These are phyloP conservation scores for Phoenix roebelenii DNA, from an alignment of 176 grass and related monocot species.

Conservation along the genomic window DNA sequence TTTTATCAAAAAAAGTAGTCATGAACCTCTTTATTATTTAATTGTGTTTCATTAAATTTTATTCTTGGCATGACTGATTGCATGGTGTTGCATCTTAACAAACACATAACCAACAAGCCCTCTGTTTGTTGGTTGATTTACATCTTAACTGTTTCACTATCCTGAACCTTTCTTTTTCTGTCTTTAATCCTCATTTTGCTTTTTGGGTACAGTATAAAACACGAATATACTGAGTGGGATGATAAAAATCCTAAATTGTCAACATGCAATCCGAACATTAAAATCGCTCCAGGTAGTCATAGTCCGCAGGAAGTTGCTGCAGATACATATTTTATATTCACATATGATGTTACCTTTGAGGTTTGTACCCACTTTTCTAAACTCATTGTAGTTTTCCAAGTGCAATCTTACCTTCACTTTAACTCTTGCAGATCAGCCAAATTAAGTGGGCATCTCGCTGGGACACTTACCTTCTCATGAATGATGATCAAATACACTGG, in stretches of 20 bases:
- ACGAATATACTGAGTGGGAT: slow-evolving; percentile 58
- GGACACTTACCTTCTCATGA: slow-evolving; percentile 78
- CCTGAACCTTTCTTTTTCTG: no score
- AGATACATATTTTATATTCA: slow-evolving; percentile 52
- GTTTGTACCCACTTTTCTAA: slow-evolving; percentile 27
- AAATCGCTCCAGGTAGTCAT: slow-evolving; percentile 60
- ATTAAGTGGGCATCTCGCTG: slow-evolving; percentile 75
- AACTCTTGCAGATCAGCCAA: slow-evolving; percentile 35
- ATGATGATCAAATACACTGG: slow-evolving; percentile 72
- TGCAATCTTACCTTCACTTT: neutral
- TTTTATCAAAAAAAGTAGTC: no score
- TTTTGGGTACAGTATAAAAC: slow-evolving; percentile 47
- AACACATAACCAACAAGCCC: no score
- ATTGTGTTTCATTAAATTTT: no score
- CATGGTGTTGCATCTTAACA: no score
- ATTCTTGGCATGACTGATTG: no score
- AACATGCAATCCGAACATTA: slow-evolving; percentile 54
- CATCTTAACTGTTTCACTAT: no score
- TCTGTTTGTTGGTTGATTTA: no score
- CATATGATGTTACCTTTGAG: slow-evolving; percentile 72
- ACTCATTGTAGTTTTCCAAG: neutral
- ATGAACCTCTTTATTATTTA: no score
- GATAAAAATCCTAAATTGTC: slow-evolving; percentile 50
- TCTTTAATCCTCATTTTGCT: neutral
- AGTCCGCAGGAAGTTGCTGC: slow-evolving; percentile 50